Evolutionary conservation across 441 rosid genomes (phyloP).

Genomic region (Adansonia madagascariensis): DNA sequence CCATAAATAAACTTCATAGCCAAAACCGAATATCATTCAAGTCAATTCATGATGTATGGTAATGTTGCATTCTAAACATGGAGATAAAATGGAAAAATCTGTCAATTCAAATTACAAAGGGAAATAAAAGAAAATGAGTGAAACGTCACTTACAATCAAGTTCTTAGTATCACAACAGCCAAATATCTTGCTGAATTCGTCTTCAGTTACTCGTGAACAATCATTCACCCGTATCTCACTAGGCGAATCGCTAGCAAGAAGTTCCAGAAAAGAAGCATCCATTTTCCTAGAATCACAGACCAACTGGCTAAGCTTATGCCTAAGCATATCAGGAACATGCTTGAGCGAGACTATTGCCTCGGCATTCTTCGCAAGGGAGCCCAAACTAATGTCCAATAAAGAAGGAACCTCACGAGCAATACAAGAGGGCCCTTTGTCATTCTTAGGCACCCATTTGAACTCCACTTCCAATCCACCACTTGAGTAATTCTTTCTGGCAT

Average conservation of each 20-base stretch:
- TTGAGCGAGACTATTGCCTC: slow-evolving; percentile 42
- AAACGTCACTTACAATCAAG: slow-evolving; percentile 41
- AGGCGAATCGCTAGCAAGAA: slow-evolving; percentile 44
- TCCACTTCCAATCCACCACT: background rate
- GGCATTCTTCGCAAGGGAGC: slow-evolving; percentile 39
- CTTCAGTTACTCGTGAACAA: slow-evolving; percentile 35
- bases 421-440: background rate
- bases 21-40: background rate
- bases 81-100: background rate
- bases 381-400: slow-evolving; percentile 39
- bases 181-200: slow-evolving; percentile 40
- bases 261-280: slow-evolving; percentile 37
- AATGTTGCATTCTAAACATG: background rate
- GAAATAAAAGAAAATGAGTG: background rate
- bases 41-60: background rate
- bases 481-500: slow-evolving; percentile 1
- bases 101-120: background rate
- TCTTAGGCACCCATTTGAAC: slow-evolving; percentile 31
- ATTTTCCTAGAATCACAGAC: slow-evolving; percentile 36
- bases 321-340: slow-evolving; percentile 46
- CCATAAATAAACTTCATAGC: background rate
- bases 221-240: slow-evolving; percentile 39
- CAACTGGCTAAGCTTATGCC: slow-evolving; percentile 36
- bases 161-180: slow-evolving; percentile 34
- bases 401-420: slow-evolving; percentile 30